Evolutionary conservation across 2,329 filamentous ascomycete genomes (phyloP).

Genomic region (Stagonosporopsis rhizophila): DNA sequence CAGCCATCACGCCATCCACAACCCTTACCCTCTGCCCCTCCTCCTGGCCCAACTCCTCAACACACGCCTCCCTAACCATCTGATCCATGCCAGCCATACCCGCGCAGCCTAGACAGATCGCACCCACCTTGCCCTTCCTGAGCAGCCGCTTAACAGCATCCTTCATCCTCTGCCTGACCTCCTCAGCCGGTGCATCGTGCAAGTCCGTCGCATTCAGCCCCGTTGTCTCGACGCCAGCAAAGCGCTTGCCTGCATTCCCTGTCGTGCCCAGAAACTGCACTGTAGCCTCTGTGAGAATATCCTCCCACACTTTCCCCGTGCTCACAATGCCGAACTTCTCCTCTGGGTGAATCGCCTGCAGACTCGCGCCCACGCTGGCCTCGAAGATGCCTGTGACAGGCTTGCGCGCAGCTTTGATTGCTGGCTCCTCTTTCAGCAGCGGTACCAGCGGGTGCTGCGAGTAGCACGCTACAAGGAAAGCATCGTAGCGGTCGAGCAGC

Average conservation of each 20-base stretch:
- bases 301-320: constrained; percentile 84
- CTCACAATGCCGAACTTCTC: constrained; percentile 84
- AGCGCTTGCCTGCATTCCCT: constrained; percentile 56
- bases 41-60: constrained; percentile 67
- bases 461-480: constrained; percentile 88
- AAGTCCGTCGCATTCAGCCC: constrained; percentile 81
- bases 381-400: constrained; percentile 87
- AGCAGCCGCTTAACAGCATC: constrained; percentile 74
- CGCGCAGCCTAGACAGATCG: constrained; percentile 85
- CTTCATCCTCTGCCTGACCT: constrained; percentile 71
- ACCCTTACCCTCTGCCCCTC: constrained; percentile 69
- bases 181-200: constrained; percentile 69
- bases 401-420: constrained; percentile 49
- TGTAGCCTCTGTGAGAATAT: constrained; percentile 72
- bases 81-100: constrained; percentile 88
- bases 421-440: constrained; percentile 59
- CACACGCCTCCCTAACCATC: constrained; percentile 73
- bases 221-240: constrained; percentile 82
- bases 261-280: constrained; percentile 65
- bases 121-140: constrained; percentile 62
- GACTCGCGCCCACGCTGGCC: constrained; percentile 71
- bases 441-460: constrained; percentile 80
- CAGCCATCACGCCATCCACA: constrained; percentile 80
- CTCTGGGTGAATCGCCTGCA: constrained; percentile 61
- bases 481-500: constrained; percentile 65